A percentile compares a stretch with the other conserved stretches of the same genome.
Conservation (phyloP, 1,284 basidiomycete genomes). For the Neolentinus lepideus region DNA sequence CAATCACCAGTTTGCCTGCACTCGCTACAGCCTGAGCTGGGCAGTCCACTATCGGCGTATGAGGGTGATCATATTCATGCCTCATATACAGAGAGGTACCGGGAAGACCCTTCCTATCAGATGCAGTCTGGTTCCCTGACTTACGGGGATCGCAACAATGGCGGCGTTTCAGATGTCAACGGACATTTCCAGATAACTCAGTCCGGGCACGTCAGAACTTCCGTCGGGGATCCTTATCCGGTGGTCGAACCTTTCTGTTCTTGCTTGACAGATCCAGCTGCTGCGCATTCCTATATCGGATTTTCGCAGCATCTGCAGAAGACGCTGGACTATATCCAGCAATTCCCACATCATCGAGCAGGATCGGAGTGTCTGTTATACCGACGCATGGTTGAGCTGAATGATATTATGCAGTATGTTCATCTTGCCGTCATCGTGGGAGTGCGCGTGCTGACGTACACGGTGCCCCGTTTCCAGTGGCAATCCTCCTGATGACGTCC, state of each 20-base stretch:
- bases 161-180: conserved; percentile 2
- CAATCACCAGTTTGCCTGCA: conserved; percentile 2
- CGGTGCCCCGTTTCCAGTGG: background rate
- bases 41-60: background rate
- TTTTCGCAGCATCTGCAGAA: conserved; percentile 59
- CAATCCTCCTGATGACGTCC: background rate
- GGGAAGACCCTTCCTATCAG: background rate
- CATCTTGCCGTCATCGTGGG: background rate
- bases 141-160: background rate
- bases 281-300: conserved; percentile 47
- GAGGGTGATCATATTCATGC: background rate
- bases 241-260: conserved; percentile 40
- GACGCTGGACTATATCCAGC: conserved; percentile 48
- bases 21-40: background rate
- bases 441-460: too few species aligned
- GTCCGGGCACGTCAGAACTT: background rate
- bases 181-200: background rate
- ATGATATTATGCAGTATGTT: conserved; percentile 59
- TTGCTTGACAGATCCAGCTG: conserved; percentile 57
- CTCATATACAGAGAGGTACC: too few species aligned
- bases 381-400: conserved; percentile 54
- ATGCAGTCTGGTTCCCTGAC: background rate
- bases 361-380: conserved; percentile 49
- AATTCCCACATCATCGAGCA: conserved; percentile 51
- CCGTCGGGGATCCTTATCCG: background rate